Base-by-base conservation (phyloP, 2,329 filamentous ascomycete species). In the Aspergillus texensis region DNA sequence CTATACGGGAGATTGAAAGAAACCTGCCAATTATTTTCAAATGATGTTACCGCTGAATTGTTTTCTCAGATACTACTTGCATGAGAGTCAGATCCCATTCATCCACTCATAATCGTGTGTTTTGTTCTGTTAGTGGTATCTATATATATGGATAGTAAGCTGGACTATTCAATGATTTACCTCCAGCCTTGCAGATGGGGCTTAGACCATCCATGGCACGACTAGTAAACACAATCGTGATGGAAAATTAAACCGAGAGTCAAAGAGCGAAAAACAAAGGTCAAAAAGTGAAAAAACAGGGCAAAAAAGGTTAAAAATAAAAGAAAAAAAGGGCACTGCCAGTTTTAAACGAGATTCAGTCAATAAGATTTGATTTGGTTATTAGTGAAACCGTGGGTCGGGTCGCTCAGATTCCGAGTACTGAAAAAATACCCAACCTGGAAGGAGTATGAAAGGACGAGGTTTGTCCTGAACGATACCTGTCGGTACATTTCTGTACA, bases 331-430 rank as follows among this genome's bases (percentile, higher is more conserved):
- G 1, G n/a, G 28, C 45, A 48, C 45, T 26, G 24, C 45, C 24
- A 52, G 28, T 2, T 26, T 32, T 32, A 60, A 16, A 28, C 6
- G 28, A n/a, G 28, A 32, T 32, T 32, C 28, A 32, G 30, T n/a
- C 48, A 52, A 52, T 52, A 52, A 21, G 48, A 52, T 32, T 21
- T 52, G 24, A 41, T 58, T 58, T 58, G 48, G 52, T 50, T 56
- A 24, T 50, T 24, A 32, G 14, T 32, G 56, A 59, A 53, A 39
- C 45, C 52, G 48, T 46, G 57, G 56, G 41, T 59, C 56, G 57
- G 61, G 58, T 62, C 34, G 26, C 55, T 55, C 45, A 32, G 36
- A 62, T 62, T 62, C 60, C 60, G 60, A 26, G 6, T 30, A 41
- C 19, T 41, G 26, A 9, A 41, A 19, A n/a, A 41, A 41, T 41